These are phyloP conservation scores for Liquidambar formosana DNA, from an alignment of 164 flowering plant species.

Conservation along the genomic window DNA sequence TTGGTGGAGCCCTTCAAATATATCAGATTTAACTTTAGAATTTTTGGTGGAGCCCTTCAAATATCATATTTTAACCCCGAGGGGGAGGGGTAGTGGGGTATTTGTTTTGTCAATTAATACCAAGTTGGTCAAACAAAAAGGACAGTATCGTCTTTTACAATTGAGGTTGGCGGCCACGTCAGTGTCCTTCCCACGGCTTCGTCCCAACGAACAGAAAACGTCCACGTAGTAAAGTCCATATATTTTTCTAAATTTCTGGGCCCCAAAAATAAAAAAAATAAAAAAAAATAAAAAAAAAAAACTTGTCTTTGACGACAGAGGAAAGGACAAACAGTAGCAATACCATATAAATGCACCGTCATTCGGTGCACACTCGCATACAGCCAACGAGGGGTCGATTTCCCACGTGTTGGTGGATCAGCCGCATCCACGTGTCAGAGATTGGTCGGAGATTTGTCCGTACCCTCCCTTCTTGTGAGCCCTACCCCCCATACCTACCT, in stretches of 20 bases:
- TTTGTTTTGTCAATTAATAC: too few species aligned
- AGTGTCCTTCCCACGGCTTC: too few species aligned
- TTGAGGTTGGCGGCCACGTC: neutral
- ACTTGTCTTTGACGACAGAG: neutral
- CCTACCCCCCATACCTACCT: neutral
- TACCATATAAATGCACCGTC: slow-evolving; percentile 15
- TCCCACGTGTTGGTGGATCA: slow-evolving; percentile 12
- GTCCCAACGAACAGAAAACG: neutral
- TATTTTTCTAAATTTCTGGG: neutral
- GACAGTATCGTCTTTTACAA: too few species aligned
- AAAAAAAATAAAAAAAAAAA: neutral
- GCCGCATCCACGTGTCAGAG: slow-evolving; percentile 17
- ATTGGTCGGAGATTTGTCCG: slow-evolving; percentile 24
- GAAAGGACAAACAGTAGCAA: neutral
- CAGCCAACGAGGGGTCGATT: neutral
- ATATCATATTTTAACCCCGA: too few species aligned
- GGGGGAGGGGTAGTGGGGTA: too few species aligned
- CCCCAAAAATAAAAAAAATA: neutral
- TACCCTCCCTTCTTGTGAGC: too few species aligned
- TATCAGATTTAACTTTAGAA: too few species aligned
- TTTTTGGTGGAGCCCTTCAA: too few species aligned
- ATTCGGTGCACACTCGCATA: slow-evolving; percentile 13
- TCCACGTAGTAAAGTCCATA: neutral
- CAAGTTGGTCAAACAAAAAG: too few species aligned
- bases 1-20: too few species aligned